A percentile compares a stretch with the other conserved stretches of the same genome.
phyloP scores from a whole-genome alignment of 768 basidiomycete genomes.

The Nidularia sp. region DNA sequence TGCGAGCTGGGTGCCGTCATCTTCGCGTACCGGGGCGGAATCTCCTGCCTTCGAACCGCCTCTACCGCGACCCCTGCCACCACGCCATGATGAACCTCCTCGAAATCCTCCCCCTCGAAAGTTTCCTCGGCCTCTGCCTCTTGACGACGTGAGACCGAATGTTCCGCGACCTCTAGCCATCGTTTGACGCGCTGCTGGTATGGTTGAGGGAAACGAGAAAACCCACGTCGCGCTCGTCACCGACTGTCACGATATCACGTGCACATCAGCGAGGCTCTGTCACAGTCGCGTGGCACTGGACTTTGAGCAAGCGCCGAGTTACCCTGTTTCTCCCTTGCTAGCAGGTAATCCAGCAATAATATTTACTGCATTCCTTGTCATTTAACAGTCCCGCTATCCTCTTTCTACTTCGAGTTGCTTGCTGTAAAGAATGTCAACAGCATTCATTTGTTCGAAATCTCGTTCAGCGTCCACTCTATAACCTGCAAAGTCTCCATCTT shows the following conservation, averaged over 20 bases:
- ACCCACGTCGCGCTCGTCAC: too few species aligned
- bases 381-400: too few species aligned
- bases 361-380: too few species aligned
- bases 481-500: conserved; percentile 16
- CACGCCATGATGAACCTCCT: conserved; percentile 44
- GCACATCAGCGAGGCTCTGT: too few species aligned
- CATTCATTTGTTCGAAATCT: too few species aligned
- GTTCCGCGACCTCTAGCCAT: conserved; percentile 53
- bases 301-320: too few species aligned
- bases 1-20: conserved; percentile 84
- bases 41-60: conserved; percentile 41
- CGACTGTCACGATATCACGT: too few species aligned
- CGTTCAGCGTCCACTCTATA: conserved; percentile 29
- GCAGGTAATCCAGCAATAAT: too few species aligned
- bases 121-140: conserved; percentile 40
- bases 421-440: too few species aligned
- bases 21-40: conserved; percentile 65
- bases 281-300: too few species aligned
- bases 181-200: conserved; percentile 10
- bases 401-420: too few species aligned
- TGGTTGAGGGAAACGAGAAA: conserved; percentile 3
- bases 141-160: conserved; percentile 53
- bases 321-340: too few species aligned
- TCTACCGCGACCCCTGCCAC: conserved; percentile 53
- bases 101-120: conserved; percentile 45